Percentiles rank a stretch among this genome's conserved stretches.
These are phyloP conservation scores for Corylus heterophylla DNA, from an alignment of 306 rosid genomes.

Conservation along the genomic window DNA sequence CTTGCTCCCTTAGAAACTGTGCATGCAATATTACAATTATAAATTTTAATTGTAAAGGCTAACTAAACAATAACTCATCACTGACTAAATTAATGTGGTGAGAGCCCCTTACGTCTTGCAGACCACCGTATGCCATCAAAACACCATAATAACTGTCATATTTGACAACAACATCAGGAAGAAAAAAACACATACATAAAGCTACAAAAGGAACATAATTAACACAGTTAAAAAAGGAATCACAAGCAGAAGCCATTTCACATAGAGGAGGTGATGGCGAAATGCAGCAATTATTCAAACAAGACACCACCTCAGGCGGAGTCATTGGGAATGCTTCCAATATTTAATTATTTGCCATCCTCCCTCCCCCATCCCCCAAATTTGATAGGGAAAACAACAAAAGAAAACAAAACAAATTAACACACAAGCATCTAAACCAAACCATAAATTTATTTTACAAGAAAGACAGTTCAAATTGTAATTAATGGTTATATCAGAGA, in stretches of 20 bases:
- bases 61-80: conserved; percentile 14
- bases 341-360: conserved; percentile 5
- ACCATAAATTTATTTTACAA: conserved; percentile 9
- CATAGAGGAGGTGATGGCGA: background rate
- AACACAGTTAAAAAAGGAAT: background rate
- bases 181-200: background rate
- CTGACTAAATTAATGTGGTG: conserved; percentile 26
- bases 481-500: conserved; percentile 12
- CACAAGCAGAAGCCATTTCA: background rate
- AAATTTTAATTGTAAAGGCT: conserved; percentile 11
- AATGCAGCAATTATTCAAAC: background rate
- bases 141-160: conserved; percentile 79
- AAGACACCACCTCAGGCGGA: background rate
- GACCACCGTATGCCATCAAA: conserved; percentile 81
- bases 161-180: conserved; percentile 28
- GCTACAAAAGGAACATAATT: background rate
- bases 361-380: background rate
- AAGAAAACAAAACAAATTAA: conserved; percentile 4
- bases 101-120: conserved; percentile 71
- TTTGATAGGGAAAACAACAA: conserved; percentile 8
- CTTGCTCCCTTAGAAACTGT: conserved; percentile 86
- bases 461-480: conserved; percentile 13
- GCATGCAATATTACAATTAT: conserved; percentile 19
- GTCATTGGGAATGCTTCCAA: background rate
- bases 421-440: conserved; percentile 3